A percentile compares a stretch with the other conserved stretches of the same genome.
These are phyloP conservation scores for Leptographium flavum DNA, from an alignment of 2,329 filamentous ascomycete species.

Conservation along the genomic window DNA sequence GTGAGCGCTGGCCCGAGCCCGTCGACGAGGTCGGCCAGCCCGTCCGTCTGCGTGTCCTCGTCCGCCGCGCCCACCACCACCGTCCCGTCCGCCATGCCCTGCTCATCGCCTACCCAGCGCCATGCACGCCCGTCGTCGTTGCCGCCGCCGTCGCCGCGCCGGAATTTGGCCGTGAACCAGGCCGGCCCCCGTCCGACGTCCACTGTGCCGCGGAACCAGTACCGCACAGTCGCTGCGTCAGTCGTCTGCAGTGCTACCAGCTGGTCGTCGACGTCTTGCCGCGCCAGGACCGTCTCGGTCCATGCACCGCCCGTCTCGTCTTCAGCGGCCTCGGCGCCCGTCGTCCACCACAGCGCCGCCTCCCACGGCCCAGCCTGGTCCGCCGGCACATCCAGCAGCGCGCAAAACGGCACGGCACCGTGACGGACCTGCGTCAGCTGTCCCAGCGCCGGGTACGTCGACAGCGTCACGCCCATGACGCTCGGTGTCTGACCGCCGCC, in stretches of 20 bases:
- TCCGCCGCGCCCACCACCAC: slow-evolving; percentile 34
- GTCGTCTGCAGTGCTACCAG: slow-evolving; percentile 28
- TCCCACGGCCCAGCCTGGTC: slow-evolving; percentile 43
- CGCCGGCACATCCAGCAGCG: slow-evolving; percentile 55
- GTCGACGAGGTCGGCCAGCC: slow-evolving; percentile 34
- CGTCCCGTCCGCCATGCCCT: slow-evolving; percentile 47
- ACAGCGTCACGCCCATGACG: slow-evolving; percentile 5
- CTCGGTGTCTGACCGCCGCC: background rate
- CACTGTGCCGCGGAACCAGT: slow-evolving; percentile 42
- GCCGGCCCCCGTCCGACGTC: slow-evolving; percentile 28
- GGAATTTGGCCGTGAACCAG: slow-evolving; percentile 60
- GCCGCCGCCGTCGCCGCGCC: slow-evolving; percentile 43
- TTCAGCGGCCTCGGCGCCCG: background rate
- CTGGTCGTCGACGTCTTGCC: slow-evolving; percentile 14
- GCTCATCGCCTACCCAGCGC: slow-evolving; percentile 57
- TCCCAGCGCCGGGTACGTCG: slow-evolving; percentile 55
- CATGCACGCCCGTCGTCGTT: slow-evolving; percentile 54
- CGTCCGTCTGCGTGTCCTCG: slow-evolving; percentile 3
- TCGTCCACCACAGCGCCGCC: slow-evolving; percentile 57
- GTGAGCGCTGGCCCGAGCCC: slow-evolving; percentile 41
- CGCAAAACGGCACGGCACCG: slow-evolving; percentile 43
- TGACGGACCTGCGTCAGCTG: slow-evolving; percentile 50
- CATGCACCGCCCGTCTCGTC: slow-evolving; percentile 14
- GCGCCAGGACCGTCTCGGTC: slow-evolving; percentile 34
- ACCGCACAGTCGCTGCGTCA: slow-evolving; percentile 19